Evolutionary conservation across 2,329 filamentous ascomycete genomes (phyloP), one percentile per base, ranked within the genome.

Genomic region (Zymoseptoria tritici): DNA sequence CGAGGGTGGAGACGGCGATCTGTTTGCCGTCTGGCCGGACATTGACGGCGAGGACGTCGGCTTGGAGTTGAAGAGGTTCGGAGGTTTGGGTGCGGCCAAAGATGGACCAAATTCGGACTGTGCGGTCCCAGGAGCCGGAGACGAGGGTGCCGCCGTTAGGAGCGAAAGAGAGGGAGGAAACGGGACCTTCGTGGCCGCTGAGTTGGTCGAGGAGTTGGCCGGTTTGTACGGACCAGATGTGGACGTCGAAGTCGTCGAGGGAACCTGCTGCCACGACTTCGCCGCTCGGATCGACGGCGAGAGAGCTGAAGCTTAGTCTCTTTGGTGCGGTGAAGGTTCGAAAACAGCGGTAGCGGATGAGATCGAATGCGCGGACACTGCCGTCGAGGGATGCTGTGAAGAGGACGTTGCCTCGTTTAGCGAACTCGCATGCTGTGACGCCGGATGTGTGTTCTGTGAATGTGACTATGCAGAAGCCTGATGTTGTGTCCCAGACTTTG

Each of bases 201-300:
- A 99, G 80, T 66, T 88, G 88, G 72, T 99, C 94, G 5, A 99
- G 84, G 19, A 99, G 80, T 74, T 99, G 94, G 2, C 94, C 94
- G 0, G 93, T 99, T 72, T 99, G 94, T 3, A 99, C 95, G 4
- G 91, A 97, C 94, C 94, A 99, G 63, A 99, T 89, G 75, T 99
- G 92, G 56, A 99, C 90, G 71, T 97, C 93, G 66, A 97, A 97
- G 4, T 92, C 96, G 73, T 99, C 94, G 16, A 96, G 81, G 1
- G 93, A 97, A 2, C 93, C 94, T 9, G 94, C 94, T 61, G 93
- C 96, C 2, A 99, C 89, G 8, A 99, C 90, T 74, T 99, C 95
- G 57, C 94, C 94, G 64, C 91, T 96, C 0, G 94, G 92, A 67
- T 99, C 95, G n/a, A 97, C 91, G 1, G 94, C 91, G 73, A 99